These are phyloP conservation scores for Sarocladiaceae sp. DNA, from an alignment of 2,329 filamentous ascomycete species.

Conservation along the genomic window DNA sequence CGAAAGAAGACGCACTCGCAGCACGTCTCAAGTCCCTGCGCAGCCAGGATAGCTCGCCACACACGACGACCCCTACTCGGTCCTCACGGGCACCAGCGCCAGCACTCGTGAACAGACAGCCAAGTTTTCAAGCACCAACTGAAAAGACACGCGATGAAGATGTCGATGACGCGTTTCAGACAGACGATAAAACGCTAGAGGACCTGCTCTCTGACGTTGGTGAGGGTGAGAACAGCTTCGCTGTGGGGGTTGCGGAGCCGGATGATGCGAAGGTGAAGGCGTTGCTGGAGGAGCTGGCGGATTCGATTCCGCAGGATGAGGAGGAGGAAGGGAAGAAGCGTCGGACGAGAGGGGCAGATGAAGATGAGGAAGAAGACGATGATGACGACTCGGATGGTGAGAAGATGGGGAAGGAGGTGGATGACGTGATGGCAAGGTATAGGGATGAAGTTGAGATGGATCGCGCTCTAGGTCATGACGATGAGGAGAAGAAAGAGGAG, in stretches of 20 bases:
- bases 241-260: slow-evolving; percentile 14
- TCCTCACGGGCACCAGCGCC: neutral
- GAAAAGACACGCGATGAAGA: slow-evolving; percentile 26
- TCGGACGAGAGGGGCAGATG: slow-evolving; percentile 1
- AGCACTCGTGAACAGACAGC: neutral
- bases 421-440: slow-evolving; percentile 68
- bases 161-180: slow-evolving; percentile 32
- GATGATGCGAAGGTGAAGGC: slow-evolving; percentile 28
- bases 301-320: slow-evolving; percentile 24
- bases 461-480: slow-evolving; percentile 57
- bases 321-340: neutral
- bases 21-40: slow-evolving; percentile 46
- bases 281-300: slow-evolving; percentile 30
- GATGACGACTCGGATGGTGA: slow-evolving; percentile 46
- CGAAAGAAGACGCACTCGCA: slow-evolving; percentile 45
- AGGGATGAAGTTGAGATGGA: slow-evolving; percentile 71
- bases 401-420: slow-evolving; percentile 36
- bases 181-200: slow-evolving; percentile 46
- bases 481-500: neutral
- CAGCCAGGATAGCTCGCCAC: slow-evolving; percentile 25
- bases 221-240: slow-evolving; percentile 22
- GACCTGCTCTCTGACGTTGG: slow-evolving; percentile 42
- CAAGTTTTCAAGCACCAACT: neutral
- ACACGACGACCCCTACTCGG: slow-evolving; percentile 11
- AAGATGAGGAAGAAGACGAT: slow-evolving; percentile 14